phyloP scores from a whole-genome alignment of 805 yeast genomes.

The Starmerella vitae region DNA sequence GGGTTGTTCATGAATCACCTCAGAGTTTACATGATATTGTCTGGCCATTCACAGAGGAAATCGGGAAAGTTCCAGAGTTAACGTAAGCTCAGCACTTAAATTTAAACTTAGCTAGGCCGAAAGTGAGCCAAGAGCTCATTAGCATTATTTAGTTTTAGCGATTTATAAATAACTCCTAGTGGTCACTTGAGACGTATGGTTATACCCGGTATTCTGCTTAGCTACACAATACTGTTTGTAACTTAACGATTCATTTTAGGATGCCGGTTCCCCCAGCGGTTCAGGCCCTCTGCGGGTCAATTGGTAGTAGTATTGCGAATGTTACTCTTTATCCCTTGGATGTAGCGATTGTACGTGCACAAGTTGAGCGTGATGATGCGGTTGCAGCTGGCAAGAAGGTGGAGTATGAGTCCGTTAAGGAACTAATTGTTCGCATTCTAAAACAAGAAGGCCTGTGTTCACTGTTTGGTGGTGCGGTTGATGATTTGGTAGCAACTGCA shows the following conservation, averaged over 20 bases:
- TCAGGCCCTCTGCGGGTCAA: conserved; percentile 25
- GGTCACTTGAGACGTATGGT: neutral
- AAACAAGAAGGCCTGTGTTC: conserved; percentile 56
- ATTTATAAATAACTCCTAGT: no score
- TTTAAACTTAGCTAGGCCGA: neutral
- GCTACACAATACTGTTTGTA: no score
- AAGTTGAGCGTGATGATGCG: conserved; percentile 21
- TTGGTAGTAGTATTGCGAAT: conserved; percentile 27
- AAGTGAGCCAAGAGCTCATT: neutral
- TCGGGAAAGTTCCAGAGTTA: no score
- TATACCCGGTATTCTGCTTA: neutral
- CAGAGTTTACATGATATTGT: no score
- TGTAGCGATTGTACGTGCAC: conserved; percentile 25
- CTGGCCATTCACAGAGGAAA: no score
- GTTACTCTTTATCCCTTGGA: conserved; percentile 25
- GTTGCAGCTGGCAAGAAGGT: conserved; percentile 2
- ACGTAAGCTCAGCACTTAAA: no score
- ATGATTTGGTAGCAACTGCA: conserved; percentile 24
- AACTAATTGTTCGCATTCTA: conserved; percentile 62
- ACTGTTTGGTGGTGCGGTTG: conserved; percentile 69
- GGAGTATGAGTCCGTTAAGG: conserved; percentile 39
- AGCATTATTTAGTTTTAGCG: neutral
- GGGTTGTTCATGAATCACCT: no score
- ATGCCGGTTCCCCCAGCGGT: conserved; percentile 22
- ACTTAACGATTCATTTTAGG: no score